Evolutionary conservation across 306 rosid genomes (phyloP), one percentile per base, ranked within the genome.

Genomic region (Aeschynomene evenia): DNA sequence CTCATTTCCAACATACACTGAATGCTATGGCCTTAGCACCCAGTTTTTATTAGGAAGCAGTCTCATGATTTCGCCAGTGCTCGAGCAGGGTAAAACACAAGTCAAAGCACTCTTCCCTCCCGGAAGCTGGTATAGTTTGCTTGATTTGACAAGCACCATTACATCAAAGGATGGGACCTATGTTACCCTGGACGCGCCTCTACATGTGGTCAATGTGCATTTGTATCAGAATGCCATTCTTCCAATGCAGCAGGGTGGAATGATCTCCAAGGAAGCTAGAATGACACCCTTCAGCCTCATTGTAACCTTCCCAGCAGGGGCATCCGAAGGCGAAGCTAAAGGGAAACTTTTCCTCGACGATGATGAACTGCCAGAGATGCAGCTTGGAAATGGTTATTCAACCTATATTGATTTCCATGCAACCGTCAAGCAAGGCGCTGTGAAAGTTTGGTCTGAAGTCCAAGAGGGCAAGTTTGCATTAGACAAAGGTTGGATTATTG

Each of bases 191-290:
- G 85, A 89, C 26, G 97, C 99, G 0, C 97, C 99, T 18, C 79
- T 94, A 37, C 87, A 94, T 63, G 89, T 81, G 0, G 91, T 94
- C 15, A 94, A 94, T 63, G 97, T 94, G 42, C 99, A 94, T 84
- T 40, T 94, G 73, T 91, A 88, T 83, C 97, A 94, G 81, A 88
- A 83, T 56, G 68, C 85, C 66, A 94, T 94, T 67, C 77, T 94
- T 46, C 99, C 99, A 18, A 85, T 91, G 92, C 99, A 94, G 82
- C 92, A 48, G 57, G 99, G 99, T 21, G 97, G 97, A 33, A 1
- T 85, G 80, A 37, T 91, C 48, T 88, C 99, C 0, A 91, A 87
- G 86, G 96, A 83, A 10, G 99, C 99, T 0, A 74, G 96, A 46
- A 80, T 20, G 69, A 94, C 99, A 6, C 99, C 99, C 4, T 94